Base-by-base conservation (phyloP, 2,329 filamentous ascomycete genomes). In the Diaporthe sp. region DNA sequence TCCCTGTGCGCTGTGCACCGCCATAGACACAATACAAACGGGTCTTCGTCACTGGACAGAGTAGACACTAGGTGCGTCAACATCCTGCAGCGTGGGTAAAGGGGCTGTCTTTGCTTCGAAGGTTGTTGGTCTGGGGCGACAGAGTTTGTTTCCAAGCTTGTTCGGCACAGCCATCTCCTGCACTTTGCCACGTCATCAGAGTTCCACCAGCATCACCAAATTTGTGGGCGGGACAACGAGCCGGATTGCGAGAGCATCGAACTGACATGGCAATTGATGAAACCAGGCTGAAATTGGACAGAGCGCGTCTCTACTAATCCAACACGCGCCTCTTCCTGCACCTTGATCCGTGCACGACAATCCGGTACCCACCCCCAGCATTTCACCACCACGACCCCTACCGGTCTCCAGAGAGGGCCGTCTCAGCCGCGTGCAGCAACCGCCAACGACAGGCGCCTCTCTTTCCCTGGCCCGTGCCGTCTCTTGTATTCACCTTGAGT, bases 341-440 rank as follows among this genome's bases (percentile, higher is more conserved):
- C 70, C 72, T 73, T 77, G 73, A 77, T 75, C 76, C 76, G 76
- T 77, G 76, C 76, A 68, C 73, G 39, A 71, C 70, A 63, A 73
- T 55, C 58, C n/a, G 49, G 76, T 75, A 67, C 71, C 76, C 76
- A 77, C 76, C 70, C 68, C 73, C 61, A 73, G 67, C 53, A 61
- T 47, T 57, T 73, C 73, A 75, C 73, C 72, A 71, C 49, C 44
- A 71, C 42, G 22, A 37, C 72, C 53, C 61, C 72, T 55, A 74
- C 61, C 25, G 57, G 44, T 58, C 42, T 42, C 55, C 65, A 70
- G 47, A 37, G 28, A 68, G 22, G 47, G 47, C 65, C 47, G 15
- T 28, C 31, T 53, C 65, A 55, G 65, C 65, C 65, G 47, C 65
- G 34, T 53, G 58, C 58, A 42, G 39, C 61, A 57, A 34, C 49